Evolutionary conservation across 768 basidiomycete species (phyloP).

Genomic region (Suillus variegatus): DNA sequence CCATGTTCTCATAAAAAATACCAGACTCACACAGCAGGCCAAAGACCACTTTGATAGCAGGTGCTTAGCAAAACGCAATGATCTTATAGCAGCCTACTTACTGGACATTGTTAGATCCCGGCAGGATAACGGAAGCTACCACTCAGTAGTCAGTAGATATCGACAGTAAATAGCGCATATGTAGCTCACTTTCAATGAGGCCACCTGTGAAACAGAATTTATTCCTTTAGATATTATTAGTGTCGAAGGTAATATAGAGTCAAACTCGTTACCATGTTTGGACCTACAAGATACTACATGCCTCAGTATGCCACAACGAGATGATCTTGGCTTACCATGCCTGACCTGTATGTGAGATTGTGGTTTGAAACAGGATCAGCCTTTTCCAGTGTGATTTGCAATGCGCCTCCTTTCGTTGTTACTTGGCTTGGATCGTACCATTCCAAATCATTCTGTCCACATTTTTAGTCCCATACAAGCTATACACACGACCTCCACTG

Average conservation of each 20-base stretch:
- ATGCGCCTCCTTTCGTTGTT: conserved; percentile 52
- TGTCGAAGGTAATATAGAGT: background rate
- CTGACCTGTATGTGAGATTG: conserved; percentile 47
- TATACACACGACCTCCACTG: conserved; percentile 16
- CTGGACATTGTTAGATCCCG: conserved; percentile 42
- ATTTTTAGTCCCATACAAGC: background rate
- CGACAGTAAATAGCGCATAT: background rate
- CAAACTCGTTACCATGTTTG: conserved; percentile 27
- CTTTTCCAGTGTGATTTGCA: conserved; percentile 51
- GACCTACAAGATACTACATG: conserved; percentile 19
- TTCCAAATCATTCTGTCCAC: conserved; percentile 42
- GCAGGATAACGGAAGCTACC: conserved; percentile 38
- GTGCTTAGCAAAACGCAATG: conserved; percentile 10
- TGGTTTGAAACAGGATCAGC: conserved; percentile 43
- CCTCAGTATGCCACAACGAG: conserved; percentile 31
- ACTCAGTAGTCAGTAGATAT: conserved; percentile 12
- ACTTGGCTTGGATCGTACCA: conserved; percentile 59
- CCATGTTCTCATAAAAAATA: background rate
- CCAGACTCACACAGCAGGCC: conserved; percentile 45
- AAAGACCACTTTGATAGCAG: conserved; percentile 38
- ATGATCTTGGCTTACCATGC: conserved; percentile 31
- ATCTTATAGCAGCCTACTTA: conserved; percentile 12
- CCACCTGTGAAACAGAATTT: conserved; percentile 86
- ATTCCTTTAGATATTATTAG: conserved; percentile 39
- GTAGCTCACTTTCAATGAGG: conserved; percentile 49